Percentiles rank a stretch among this genome's conserved stretches.
Conservation (phyloP, 768 basidiomycete genomes). For the Podaxis pistillaris region DNA sequence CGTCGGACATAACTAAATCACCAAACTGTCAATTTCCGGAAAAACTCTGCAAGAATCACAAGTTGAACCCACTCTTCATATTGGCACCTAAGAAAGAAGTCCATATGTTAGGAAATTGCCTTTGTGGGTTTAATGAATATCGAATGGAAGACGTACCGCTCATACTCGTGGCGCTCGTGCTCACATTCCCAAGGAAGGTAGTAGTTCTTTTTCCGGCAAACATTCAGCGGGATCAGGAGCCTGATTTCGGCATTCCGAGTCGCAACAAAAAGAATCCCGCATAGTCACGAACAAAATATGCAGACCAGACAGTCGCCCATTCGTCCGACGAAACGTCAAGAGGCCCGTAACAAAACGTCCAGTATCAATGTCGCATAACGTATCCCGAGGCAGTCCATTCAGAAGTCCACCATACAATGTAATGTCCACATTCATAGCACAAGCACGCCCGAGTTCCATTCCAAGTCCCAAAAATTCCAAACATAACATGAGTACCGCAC, state of each 20-base stretch:
- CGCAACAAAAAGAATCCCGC: neutral
- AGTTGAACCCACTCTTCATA: constrained; percentile 79
- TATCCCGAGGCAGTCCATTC: neutral
- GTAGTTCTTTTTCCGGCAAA: constrained; percentile 72
- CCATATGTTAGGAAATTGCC: neutral
- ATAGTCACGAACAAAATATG: neutral
- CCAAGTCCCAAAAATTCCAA: constrained; percentile 1
- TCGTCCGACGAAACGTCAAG: neutral
- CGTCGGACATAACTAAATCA: constrained; percentile 73
- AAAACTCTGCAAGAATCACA: constrained; percentile 6
- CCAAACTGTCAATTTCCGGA: constrained; percentile 5
- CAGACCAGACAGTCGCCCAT: neutral
- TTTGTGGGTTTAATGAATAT: neutral
- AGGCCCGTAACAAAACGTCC: neutral
- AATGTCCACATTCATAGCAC: neutral
- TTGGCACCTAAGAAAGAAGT: constrained; percentile 64
- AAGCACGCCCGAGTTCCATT: neutral
- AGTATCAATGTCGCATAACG: neutral
- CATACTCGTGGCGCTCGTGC: constrained; percentile 81
- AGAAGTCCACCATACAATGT: neutral
- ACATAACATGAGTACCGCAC: constrained; percentile 1
- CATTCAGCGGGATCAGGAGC: constrained; percentile 82
- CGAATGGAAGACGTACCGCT: constrained; percentile 56
- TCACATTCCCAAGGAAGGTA: constrained; percentile 96
- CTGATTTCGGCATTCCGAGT: constrained; percentile 37